phyloP scores from a whole-genome alignment of 2,329 filamentous ascomycete species.

The Magnaporthiopsis incrustans region DNA sequence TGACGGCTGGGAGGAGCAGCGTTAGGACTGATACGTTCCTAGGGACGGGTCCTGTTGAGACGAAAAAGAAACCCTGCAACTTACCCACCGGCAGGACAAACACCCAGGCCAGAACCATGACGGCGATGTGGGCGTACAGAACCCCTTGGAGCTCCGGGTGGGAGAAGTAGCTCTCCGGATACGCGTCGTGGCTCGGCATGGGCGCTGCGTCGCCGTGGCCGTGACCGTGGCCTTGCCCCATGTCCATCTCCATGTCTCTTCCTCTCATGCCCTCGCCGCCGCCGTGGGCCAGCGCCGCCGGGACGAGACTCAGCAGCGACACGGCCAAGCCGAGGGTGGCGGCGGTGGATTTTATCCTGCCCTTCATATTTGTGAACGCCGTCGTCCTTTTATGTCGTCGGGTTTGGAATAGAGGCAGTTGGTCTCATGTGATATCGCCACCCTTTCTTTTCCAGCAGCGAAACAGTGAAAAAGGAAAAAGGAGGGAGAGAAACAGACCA shows the following conservation, averaged over 20 bases:
- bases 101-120: slow-evolving; percentile 67
- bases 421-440: background rate
- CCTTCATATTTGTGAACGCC: background rate
- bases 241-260: slow-evolving; percentile 16
- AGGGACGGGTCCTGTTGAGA: too few relatives aligned
- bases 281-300: slow-evolving; percentile 22
- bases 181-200: slow-evolving; percentile 21
- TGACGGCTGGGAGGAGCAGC: slow-evolving; percentile 51
- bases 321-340: background rate
- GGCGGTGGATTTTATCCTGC: background rate
- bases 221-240: slow-evolving; percentile 8
- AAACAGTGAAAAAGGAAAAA: too few relatives aligned
- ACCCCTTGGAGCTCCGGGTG: slow-evolving; percentile 42
- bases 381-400: background rate
- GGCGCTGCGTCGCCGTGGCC: slow-evolving; percentile 7
- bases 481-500: background rate
- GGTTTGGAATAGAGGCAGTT: background rate
- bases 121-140: slow-evolving; percentile 61
- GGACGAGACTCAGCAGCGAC: slow-evolving; percentile 16
- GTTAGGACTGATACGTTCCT: background rate
- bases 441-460: too few relatives aligned
- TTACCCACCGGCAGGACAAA: slow-evolving; percentile 65
- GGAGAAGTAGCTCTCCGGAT: slow-evolving; percentile 51
- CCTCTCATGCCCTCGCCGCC: slow-evolving; percentile 14
- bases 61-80: too few relatives aligned